Conservation (phyloP, 768 basidiomycete genomes). For the Leccinum uliginosum region DNA sequence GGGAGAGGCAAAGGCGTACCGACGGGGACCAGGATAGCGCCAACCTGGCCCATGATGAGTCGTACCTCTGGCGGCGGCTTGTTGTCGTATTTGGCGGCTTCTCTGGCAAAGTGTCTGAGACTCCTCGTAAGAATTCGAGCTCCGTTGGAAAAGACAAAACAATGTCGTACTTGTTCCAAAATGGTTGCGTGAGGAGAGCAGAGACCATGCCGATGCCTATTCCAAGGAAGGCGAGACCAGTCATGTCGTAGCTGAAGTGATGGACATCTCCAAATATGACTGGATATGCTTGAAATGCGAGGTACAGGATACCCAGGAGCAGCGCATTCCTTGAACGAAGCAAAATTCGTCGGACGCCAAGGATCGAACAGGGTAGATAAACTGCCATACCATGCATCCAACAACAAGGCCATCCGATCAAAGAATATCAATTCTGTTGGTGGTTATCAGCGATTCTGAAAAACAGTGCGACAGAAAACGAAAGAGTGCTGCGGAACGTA, state of each 20-base stretch:
- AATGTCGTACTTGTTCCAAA: slow-evolving; percentile 38
- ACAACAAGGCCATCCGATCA: slow-evolving; percentile 73
- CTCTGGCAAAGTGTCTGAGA: slow-evolving; percentile 35
- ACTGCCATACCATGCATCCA: slow-evolving; percentile 59
- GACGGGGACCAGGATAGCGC: slow-evolving; percentile 62
- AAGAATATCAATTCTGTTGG: slow-evolving; percentile 51
- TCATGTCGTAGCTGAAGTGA: slow-evolving; percentile 49
- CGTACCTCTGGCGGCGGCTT: slow-evolving; percentile 61
- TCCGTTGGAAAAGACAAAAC: not conserved
- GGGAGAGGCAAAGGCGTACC: slow-evolving; percentile 31
- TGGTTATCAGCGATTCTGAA: not conserved
- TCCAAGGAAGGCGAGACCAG: slow-evolving; percentile 47
- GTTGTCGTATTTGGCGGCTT: slow-evolving; percentile 38
- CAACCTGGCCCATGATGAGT: slow-evolving; percentile 62
- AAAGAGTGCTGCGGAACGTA: slow-evolving; percentile 31
- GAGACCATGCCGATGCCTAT: slow-evolving; percentile 46
- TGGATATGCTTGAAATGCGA: slow-evolving; percentile 55
- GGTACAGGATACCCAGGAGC: slow-evolving; percentile 42
- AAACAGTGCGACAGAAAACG: too few relatives aligned
- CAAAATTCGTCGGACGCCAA: not conserved
- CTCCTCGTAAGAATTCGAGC: not conserved
- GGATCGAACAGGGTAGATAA: not conserved
- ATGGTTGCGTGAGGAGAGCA: slow-evolving; percentile 37
- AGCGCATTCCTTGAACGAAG: slow-evolving; percentile 32
- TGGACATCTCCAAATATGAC: slow-evolving; percentile 46